These are phyloP conservation scores for Helichrysum umbraculigerum DNA, from an alignment of 129 eudicot species.

Conservation along the genomic window DNA sequence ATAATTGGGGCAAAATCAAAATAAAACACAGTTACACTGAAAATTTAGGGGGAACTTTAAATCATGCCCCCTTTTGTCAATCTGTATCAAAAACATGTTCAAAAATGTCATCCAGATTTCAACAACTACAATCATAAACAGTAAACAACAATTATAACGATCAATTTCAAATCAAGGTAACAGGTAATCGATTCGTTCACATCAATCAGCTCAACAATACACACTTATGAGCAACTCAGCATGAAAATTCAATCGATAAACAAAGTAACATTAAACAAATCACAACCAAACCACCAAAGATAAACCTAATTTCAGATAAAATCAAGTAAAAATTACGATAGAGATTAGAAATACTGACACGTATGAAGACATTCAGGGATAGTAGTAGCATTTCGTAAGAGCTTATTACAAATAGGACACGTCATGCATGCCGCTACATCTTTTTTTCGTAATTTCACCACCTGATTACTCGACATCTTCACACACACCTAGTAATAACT, in stretches of 20 bases:
- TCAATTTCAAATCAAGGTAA: constrained; percentile 28
- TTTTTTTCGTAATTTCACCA: constrained; percentile 49
- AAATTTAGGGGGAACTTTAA: constrained; percentile 26
- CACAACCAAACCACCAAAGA: constrained; percentile 19
- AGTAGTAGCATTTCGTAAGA: constrained; percentile 81
- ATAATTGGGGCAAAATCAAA: constrained; percentile 24
- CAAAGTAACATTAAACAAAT: neutral
- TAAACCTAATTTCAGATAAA: constrained; percentile 15
- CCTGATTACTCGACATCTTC: constrained; percentile 74
- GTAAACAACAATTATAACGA: neutral
- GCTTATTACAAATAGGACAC: constrained; percentile 85
- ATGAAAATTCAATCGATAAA: neutral
- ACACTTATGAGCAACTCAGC: neutral
- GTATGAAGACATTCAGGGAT: constrained; percentile 91
- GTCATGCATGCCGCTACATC: constrained; percentile 93
- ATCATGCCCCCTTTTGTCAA: constrained; percentile 21
- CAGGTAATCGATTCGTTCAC: constrained; percentile 5
- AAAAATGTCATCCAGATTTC: neutral
- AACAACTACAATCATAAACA: constrained; percentile 20
- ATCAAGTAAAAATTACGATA: neutral
- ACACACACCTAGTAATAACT: neutral
- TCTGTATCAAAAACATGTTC: constrained; percentile 1
- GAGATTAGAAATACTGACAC: constrained; percentile 43
- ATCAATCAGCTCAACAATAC: constrained; percentile 20
- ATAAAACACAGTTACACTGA: neutral